Conservation (phyloP, 2,329 filamentous ascomycete species). For the Penicillium corylophilum region DNA sequence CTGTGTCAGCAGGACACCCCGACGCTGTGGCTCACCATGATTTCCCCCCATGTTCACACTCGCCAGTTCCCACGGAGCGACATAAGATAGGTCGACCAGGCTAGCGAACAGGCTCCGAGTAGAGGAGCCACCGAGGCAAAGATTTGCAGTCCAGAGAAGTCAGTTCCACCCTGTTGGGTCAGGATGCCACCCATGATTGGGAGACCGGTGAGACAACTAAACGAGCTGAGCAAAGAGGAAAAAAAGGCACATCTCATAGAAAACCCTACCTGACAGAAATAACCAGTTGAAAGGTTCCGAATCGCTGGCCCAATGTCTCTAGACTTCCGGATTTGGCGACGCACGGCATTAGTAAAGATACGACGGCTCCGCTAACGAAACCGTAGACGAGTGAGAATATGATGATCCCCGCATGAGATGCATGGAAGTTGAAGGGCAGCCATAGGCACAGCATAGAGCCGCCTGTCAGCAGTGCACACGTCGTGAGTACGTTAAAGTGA, state of each 20-base stretch:
- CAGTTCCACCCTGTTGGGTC: conserved; percentile 13
- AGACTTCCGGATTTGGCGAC: conserved; percentile 29
- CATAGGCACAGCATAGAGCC: conserved; percentile 26
- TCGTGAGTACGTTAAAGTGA: conserved; percentile 27
- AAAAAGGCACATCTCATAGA: not conserved
- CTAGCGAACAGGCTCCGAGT: conserved; percentile 6
- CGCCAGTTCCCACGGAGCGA: not conserved
- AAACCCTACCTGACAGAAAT: conserved; percentile 19
- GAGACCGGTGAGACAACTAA: conserved; percentile 25
- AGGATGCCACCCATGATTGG: conserved; percentile 32
- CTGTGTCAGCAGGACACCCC: not conserved
- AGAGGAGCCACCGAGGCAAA: conserved; percentile 16
- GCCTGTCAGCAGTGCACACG: conserved; percentile 12
- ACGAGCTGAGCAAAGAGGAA: not conserved
- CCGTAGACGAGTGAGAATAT: conserved; percentile 29
- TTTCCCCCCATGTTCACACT: not conserved
- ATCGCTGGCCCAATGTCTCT: conserved; percentile 34
- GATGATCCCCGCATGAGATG: conserved; percentile 28
- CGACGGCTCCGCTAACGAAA: conserved; percentile 30
- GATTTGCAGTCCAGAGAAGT: conserved; percentile 28
- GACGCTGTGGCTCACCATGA: not conserved
- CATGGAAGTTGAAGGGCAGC: conserved; percentile 31
- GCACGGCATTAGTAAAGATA: conserved; percentile 32
- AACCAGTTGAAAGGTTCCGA: conserved; percentile 31
- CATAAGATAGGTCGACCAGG: not conserved